Conservation (phyloP, 108 stramenopile genomes). For the Nitzschia sp. region DNA sequence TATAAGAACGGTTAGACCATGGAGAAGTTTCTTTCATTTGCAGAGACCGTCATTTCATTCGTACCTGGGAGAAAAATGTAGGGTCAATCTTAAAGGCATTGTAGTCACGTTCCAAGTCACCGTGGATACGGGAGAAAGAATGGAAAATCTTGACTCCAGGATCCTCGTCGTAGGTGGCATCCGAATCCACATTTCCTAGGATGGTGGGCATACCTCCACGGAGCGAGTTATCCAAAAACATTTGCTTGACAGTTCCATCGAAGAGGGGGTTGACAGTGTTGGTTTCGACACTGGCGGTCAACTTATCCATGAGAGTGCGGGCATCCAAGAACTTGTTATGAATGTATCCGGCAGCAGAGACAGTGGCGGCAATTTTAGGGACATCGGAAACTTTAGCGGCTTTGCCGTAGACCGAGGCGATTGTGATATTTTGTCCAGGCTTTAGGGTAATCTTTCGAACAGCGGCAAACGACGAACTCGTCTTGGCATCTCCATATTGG, state of each 20-base stretch:
- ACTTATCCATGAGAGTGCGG: slow-evolving; percentile 68
- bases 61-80: slow-evolving; percentile 84
- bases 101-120: slow-evolving; percentile 98
- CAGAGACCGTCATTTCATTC: not conserved
- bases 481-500: slow-evolving; percentile 92
- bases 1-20: slow-evolving; percentile 15
- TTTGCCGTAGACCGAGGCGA: slow-evolving; percentile 87
- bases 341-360: slow-evolving; percentile 72
- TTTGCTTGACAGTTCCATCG: slow-evolving; percentile 90
- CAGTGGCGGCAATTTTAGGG: slow-evolving; percentile 62
- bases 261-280: slow-evolving; percentile 87
- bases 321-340: slow-evolving; percentile 74
- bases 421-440: slow-evolving; percentile 76
- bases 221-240: slow-evolving; percentile 94
- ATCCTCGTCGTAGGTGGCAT: slow-evolving; percentile 80
- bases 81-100: slow-evolving; percentile 92
- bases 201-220: slow-evolving; percentile 93
- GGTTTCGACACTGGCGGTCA: slow-evolving; percentile 88
- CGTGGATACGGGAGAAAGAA: slow-evolving; percentile 93
- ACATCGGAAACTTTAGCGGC: slow-evolving; percentile 72
- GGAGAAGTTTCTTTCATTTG: not conserved
- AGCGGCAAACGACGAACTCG: slow-evolving; percentile 92
- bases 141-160: slow-evolving; percentile 87
- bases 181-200: slow-evolving; percentile 81
- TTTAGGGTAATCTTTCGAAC: slow-evolving; percentile 60